Percentiles rank a stretch among this genome's conserved stretches.
Conservation (phyloP, 2,329 filamentous ascomycete species). For the Geosmithia putterillii region DNA sequence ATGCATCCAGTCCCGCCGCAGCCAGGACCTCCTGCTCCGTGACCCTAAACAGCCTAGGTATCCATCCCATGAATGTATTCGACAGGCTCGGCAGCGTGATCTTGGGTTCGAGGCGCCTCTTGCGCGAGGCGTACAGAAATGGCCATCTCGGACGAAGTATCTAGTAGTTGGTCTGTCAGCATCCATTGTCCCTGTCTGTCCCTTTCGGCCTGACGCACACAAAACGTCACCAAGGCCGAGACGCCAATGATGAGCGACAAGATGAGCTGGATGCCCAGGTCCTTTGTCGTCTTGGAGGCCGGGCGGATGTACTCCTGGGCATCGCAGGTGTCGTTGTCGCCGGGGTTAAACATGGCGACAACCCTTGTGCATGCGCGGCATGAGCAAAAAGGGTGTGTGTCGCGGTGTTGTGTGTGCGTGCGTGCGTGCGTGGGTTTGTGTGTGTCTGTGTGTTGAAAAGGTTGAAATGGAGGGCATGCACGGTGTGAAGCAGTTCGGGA, state of each 20-base stretch:
- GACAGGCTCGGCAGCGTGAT: conserved; percentile 64
- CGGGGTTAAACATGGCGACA: neutral
- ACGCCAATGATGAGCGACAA: conserved; percentile 61
- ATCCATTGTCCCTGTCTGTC: neutral
- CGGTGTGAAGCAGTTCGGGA: neutral
- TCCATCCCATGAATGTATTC: conserved; percentile 84
- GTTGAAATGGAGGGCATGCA: neutral
- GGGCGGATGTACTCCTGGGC: conserved; percentile 10
- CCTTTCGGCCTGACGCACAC: conserved; percentile 33
- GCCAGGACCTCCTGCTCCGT: conserved; percentile 82
- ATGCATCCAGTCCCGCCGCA: conserved; percentile 88
- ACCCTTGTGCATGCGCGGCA: neutral
- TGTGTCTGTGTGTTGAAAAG: neutral
- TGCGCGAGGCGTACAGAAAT: conserved; percentile 77
- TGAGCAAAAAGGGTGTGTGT: neutral
- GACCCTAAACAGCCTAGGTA: conserved; percentile 71
- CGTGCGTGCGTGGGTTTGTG: neutral
- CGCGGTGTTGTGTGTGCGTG: too few species aligned
- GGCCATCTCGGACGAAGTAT: conserved; percentile 85
- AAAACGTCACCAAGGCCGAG: conserved; percentile 64
- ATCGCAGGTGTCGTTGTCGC: conserved; percentile 10
- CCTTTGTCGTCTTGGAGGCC: conserved; percentile 17
- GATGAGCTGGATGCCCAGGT: conserved; percentile 53
- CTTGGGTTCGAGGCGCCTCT: conserved; percentile 52
- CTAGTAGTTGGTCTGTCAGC: conserved; percentile 25